A percentile compares a stretch with the other conserved stretches of the same genome.
phyloP scores from a whole-genome alignment of 129 eudicot species.

The Flaveria robusta region DNA sequence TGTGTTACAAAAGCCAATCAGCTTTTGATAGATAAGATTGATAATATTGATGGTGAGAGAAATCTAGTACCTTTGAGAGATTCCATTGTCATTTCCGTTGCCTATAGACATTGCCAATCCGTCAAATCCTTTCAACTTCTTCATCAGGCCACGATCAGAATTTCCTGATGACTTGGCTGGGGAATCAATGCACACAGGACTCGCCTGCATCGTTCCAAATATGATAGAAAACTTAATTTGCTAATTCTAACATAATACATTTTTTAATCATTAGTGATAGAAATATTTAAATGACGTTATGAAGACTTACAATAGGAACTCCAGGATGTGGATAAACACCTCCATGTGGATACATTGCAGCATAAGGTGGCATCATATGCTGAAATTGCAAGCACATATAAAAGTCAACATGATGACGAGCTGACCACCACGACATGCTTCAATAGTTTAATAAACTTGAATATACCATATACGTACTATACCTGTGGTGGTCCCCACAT shows the following conservation, averaged over 20 bases:
- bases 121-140: slow-evolving; percentile 81
- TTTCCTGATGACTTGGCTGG: slow-evolving; percentile 81
- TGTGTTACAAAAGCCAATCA: neutral
- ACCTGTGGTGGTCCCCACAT: slow-evolving; percentile 99
- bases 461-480: slow-evolving; percentile 3
- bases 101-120: slow-evolving; percentile 93
- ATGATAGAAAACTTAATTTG: slow-evolving; percentile 4
- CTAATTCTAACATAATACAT: neutral
- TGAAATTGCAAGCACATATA: slow-evolving; percentile 29
- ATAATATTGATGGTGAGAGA: neutral
- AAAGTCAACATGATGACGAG: slow-evolving; percentile 16
- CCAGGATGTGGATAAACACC: slow-evolving; percentile 94
- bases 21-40: neutral
- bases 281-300: neutral
- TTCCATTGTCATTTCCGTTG: slow-evolving; percentile 49
- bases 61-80: slow-evolving; percentile 63
- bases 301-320: slow-evolving; percentile 76
- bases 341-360: slow-evolving; percentile 89
- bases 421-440: neutral
- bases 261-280: neutral
- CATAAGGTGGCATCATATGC: slow-evolving; percentile 96
- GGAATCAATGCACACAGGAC: slow-evolving; percentile 72
- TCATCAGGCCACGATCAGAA: slow-evolving; percentile 63
- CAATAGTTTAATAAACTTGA: neutral
- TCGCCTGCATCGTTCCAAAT: slow-evolving; percentile 47